Conservation (phyloP, 176 grass and related monocot genomes). For the Pharus latifolius region DNA sequence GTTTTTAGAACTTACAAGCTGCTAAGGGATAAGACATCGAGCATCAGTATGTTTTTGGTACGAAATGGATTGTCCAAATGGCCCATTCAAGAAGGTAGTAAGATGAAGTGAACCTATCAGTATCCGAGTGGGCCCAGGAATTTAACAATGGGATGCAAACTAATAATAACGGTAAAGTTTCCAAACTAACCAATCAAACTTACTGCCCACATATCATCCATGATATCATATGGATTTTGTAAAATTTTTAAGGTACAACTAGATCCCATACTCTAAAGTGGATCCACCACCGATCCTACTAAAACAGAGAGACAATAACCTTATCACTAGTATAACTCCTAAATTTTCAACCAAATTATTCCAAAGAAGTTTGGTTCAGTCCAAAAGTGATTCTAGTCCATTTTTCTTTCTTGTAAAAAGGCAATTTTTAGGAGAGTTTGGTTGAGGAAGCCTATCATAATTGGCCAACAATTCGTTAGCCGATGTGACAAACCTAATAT, state of each 20-base stretch:
- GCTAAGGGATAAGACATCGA: conserved; percentile 12
- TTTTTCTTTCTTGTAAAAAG: not conserved
- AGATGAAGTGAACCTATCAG: conserved; percentile 7
- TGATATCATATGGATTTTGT: too few species aligned
- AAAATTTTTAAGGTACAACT: too few species aligned
- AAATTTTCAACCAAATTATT: not conserved
- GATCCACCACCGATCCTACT: not conserved
- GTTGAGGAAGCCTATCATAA: not conserved
- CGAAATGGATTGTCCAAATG: not conserved
- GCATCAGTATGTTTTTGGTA: not conserved
- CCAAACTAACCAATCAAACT: too few species aligned
- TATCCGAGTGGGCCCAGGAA: too few species aligned
- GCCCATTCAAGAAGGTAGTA: conserved; percentile 1
- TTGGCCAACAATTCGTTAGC: not conserved
- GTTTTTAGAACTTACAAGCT: conserved; percentile 10
- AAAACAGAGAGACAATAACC: not conserved
- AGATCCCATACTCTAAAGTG: too few species aligned
- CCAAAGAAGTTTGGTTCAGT: not conserved
- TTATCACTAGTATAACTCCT: not conserved
- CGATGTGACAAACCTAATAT: not conserved
- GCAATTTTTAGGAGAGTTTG: not conserved
- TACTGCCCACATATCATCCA: too few species aligned
- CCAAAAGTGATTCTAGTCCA: not conserved
- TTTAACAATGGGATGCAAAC: too few species aligned
- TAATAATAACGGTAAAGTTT: too few species aligned